phyloP scores from a whole-genome alignment of 805 yeast genomes.

The Helenozyma baotianmanensis region DNA sequence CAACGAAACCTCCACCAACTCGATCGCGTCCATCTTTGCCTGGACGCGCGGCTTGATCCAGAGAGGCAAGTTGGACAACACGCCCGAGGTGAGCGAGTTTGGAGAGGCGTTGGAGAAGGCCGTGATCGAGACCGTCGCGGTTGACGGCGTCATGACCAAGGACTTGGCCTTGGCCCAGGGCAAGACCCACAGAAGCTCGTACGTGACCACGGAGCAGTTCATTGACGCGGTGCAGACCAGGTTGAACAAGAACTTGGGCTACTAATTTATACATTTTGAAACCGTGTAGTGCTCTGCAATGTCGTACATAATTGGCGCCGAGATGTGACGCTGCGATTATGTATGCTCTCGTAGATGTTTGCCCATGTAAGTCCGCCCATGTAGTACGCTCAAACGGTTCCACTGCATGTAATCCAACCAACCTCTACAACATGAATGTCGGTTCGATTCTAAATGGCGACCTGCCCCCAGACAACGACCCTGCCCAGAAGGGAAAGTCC shows the following conservation, averaged over 20 bases:
- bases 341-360: too few species aligned
- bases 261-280: background rate
- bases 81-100: constrained; percentile 66
- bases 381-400: too few species aligned
- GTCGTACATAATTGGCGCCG: too few species aligned
- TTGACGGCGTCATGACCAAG: constrained; percentile 76
- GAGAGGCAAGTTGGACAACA: constrained; percentile 72
- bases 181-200: constrained; percentile 53
- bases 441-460: constrained; percentile 18
- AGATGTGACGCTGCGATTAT: too few species aligned
- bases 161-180: constrained; percentile 75
- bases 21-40: constrained; percentile 81
- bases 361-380: too few species aligned
- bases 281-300: too few species aligned
- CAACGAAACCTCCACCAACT: constrained; percentile 78
- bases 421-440: constrained; percentile 17
- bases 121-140: constrained; percentile 67
- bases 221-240: constrained; percentile 70
- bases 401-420: too few species aligned
- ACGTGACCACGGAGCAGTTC: constrained; percentile 72
- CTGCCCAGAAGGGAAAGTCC: background rate
- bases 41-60: constrained; percentile 83
- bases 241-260: constrained; percentile 29
- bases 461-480: constrained; percentile 8
- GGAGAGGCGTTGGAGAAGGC: constrained; percentile 63